phyloP scores from a whole-genome alignment of 306 rosid species.

The Mimosa pudica region DNA sequence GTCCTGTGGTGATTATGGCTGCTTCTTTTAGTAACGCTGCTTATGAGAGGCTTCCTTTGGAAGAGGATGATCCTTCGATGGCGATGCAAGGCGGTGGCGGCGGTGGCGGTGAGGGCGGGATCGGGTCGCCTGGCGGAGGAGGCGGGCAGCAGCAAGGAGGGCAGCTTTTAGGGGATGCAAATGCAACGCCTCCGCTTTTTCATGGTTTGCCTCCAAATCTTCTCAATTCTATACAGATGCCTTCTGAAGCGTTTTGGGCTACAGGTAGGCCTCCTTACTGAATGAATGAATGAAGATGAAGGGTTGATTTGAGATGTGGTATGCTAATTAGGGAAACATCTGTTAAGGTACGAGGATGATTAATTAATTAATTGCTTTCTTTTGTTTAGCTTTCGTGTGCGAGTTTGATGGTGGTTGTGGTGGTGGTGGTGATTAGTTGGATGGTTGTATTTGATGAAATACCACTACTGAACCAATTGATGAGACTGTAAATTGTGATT shows the following conservation, averaged over 20 bases:
- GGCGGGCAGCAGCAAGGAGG: constrained; percentile 43
- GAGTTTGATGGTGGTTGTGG: constrained; percentile 15
- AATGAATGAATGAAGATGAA: neutral
- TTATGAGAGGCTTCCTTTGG: constrained; percentile 90
- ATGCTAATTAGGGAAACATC: neutral
- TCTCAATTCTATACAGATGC: constrained; percentile 87
- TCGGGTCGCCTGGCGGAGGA: constrained; percentile 66
- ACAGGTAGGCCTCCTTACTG: constrained; percentile 81
- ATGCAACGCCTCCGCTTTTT: constrained; percentile 65
- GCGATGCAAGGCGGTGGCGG: constrained; percentile 66
- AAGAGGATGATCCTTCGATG: constrained; percentile 70
- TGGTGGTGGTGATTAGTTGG: too few relatives aligned
- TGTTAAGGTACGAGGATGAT: neutral
- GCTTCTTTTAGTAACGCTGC: constrained; percentile 99
- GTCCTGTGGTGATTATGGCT: constrained; percentile 94
- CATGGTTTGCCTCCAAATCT: constrained; percentile 87
- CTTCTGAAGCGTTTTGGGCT: constrained; percentile 77
- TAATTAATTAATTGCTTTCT: constrained; percentile 21
- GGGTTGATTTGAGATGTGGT: neutral
- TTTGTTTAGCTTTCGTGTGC: constrained; percentile 22
- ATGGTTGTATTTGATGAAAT: constrained; percentile 18
- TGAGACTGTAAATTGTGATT: constrained; percentile 57
- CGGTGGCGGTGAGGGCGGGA: constrained; percentile 42
- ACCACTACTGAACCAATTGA: constrained; percentile 2
- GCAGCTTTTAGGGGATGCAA: constrained; percentile 63